These are phyloP conservation scores for Lactifluus volemus DNA, from an alignment of 768 basidiomycete genomes.

Conservation along the genomic window DNA sequence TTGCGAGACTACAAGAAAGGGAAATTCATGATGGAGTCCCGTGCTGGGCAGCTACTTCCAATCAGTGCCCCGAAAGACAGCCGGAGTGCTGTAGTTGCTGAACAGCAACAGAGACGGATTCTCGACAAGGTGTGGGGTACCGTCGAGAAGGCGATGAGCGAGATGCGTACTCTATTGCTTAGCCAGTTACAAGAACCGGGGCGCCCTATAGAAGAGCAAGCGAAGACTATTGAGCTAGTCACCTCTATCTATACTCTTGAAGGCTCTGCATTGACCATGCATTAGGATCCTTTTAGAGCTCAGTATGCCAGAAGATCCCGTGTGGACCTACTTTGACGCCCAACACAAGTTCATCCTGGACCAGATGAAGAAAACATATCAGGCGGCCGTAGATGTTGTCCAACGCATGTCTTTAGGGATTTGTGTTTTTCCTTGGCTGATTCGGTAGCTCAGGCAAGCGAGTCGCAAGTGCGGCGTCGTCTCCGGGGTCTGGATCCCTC, in stretches of 20 bases:
- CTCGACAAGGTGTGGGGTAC: constrained; percentile 94
- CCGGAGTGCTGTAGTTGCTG: constrained; percentile 37
- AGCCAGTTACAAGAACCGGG: constrained; percentile 74
- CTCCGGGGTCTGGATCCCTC: constrained; percentile 31
- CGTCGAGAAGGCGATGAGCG: constrained; percentile 90
- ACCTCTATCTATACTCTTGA: not conserved
- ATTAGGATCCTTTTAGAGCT: constrained; percentile 81
- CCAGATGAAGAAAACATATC: constrained; percentile 59
- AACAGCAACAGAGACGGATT: constrained; percentile 83
- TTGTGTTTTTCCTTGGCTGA: constrained; percentile 1
- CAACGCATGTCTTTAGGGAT: constrained; percentile 32
- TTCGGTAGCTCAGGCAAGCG: constrained; percentile 33
- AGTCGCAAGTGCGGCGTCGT: constrained; percentile 34
- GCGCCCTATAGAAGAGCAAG: constrained; percentile 85
- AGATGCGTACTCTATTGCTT: constrained; percentile 74
- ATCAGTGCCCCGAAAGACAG: constrained; percentile 54
- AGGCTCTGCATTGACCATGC: constrained; percentile 10
- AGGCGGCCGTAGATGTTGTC: constrained; percentile 41
- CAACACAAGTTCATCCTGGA: constrained; percentile 84
- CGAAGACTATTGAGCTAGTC: constrained; percentile 90
- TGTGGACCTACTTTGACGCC: constrained; percentile 93
- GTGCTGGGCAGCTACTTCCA: constrained; percentile 79
- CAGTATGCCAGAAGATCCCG: constrained; percentile 78
- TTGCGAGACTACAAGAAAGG: constrained; percentile 97
- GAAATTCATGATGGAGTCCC: constrained; percentile 78